Conservation (phyloP, 371 early-diverging fungal species). For the Mortierella sp. region DNA sequence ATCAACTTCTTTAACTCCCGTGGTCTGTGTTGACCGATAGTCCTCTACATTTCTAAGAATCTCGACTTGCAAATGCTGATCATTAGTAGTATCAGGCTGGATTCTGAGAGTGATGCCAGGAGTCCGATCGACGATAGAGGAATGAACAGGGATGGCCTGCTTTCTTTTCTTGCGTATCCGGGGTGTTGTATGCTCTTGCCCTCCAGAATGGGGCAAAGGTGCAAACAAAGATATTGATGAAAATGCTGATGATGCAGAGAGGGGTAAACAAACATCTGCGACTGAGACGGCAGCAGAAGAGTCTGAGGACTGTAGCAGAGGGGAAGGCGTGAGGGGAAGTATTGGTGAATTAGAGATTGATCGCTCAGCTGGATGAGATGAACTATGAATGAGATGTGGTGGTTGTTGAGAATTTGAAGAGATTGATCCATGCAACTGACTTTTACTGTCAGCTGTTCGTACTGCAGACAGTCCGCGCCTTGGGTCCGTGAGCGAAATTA, state of each 20-base stretch:
- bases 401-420: background rate
- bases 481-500: conserved; percentile 8
- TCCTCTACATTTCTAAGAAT: conserved; percentile 46
- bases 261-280: background rate
- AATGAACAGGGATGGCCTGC: conserved; percentile 45
- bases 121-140: conserved; percentile 40
- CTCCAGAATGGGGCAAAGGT: background rate
- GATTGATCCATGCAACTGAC: background rate
- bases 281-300: background rate
- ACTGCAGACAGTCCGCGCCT: conserved; percentile 11
- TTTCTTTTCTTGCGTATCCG: conserved; percentile 46
- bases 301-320: background rate
- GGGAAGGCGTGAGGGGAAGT: background rate
- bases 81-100: conserved; percentile 27
- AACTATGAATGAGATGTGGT: background rate
- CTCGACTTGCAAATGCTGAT: conserved; percentile 44
- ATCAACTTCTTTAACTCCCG: background rate
- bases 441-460: background rate
- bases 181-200: conserved; percentile 7
- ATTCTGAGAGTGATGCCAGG: conserved; percentile 54
- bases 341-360: background rate
- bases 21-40: conserved; percentile 7
- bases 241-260: background rate
- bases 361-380: background rate
- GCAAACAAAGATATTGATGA: background rate